Conservation (phyloP, 352 stramenopile species). For the Phytopythium vexans region DNA sequence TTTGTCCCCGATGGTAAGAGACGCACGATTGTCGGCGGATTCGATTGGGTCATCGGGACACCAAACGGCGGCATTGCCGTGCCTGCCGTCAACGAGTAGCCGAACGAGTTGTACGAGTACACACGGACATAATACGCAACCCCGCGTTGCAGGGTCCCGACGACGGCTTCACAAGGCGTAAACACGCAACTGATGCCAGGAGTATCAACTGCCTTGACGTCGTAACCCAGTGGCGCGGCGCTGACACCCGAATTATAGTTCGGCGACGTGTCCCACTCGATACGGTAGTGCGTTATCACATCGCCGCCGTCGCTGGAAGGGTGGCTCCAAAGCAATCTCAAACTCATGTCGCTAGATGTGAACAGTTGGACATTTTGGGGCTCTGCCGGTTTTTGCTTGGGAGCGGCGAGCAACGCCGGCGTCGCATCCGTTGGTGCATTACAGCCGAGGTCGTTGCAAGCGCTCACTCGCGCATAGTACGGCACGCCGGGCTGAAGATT, state of each 20-base stretch:
- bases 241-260: conserved; percentile 81
- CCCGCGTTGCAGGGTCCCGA: conserved; percentile 76
- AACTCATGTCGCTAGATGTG: conserved; percentile 61
- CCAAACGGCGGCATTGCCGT: conserved; percentile 67
- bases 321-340: conserved; percentile 88
- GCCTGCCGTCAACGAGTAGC: conserved; percentile 76
- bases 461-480: conserved; percentile 89
- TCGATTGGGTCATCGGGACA: conserved; percentile 74
- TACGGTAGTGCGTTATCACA: conserved; percentile 90
- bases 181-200: conserved; percentile 75
- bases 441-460: conserved; percentile 89
- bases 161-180: conserved; percentile 74
- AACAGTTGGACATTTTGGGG: conserved; percentile 80
- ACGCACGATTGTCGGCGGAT: conserved; percentile 48
- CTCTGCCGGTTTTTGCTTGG: conserved; percentile 83
- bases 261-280: conserved; percentile 91
- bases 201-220: conserved; percentile 65
- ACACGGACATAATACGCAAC: conserved; percentile 89
- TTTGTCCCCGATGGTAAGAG: conserved; percentile 34
- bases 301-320: conserved; percentile 90
- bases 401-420: conserved; percentile 66
- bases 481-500: conserved; percentile 64
- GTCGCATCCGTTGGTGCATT: conserved; percentile 74
- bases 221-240: conserved; percentile 74
- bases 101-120: conserved; percentile 92